Percentiles rank a stretch among this genome's conserved stretches.
These are phyloP conservation scores for Phragmites australis DNA, from an alignment of 176 grass and related monocot species.

Conservation along the genomic window DNA sequence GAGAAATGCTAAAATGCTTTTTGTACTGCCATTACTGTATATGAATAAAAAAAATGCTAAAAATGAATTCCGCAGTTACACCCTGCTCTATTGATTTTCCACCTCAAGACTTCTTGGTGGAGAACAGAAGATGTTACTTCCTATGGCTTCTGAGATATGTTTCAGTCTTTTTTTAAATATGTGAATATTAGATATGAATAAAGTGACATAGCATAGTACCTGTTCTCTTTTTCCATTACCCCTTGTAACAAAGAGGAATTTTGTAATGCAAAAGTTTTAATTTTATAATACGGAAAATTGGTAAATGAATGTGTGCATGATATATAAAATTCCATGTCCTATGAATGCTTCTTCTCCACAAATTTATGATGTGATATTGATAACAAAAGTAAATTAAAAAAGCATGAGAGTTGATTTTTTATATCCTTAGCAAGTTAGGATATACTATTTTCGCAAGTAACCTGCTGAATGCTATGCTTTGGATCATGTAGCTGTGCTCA, in stretches of 20 bases:
- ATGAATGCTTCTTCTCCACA: neutral
- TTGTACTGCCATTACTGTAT: neutral
- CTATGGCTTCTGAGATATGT: neutral
- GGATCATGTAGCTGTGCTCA: slow-evolving; percentile 68
- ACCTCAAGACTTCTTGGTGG: neutral
- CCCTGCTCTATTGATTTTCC: slow-evolving; percentile 5
- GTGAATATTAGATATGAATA: neutral
- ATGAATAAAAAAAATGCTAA: neutral
- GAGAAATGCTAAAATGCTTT: neutral
- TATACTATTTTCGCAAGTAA: neutral
- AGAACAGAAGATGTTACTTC: slow-evolving; percentile 4
- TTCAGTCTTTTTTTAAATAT: neutral
- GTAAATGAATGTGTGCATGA: neutral
- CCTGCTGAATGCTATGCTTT: slow-evolving; percentile 16
- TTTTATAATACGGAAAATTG: neutral
- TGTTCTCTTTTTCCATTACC: neutral
- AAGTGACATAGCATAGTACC: neutral
- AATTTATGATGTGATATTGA: slow-evolving; percentile 3
- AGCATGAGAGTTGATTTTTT: neutral
- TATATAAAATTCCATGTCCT: neutral
- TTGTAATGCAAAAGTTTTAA: neutral
- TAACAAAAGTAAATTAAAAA: neutral
- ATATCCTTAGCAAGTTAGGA: neutral
- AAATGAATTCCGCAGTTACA: neutral
- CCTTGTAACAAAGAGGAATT: neutral